Evolutionary conservation across 208 protist species (phyloP).

Genomic region (Kentomonas sorsogonicus): DNA sequence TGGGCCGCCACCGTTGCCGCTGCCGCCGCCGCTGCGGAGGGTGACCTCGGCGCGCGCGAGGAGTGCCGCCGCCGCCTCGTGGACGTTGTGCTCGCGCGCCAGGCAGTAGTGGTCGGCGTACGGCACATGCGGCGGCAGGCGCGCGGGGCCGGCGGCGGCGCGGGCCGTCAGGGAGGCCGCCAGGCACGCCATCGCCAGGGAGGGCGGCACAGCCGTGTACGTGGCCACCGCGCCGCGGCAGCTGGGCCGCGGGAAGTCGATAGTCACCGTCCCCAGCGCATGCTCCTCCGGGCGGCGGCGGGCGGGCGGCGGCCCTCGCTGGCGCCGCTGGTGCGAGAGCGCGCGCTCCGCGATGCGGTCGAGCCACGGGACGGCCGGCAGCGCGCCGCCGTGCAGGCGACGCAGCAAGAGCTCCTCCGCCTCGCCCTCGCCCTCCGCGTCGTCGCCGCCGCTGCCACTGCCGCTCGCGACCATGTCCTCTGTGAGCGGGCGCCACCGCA

Average conservation of each 20-base stretch:
- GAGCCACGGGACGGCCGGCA: constrained; percentile 71
- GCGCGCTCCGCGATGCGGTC: constrained; percentile 51
- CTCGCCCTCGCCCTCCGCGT: constrained; percentile 11
- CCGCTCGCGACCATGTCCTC: not conserved
- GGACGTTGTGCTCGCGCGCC: constrained; percentile 54
- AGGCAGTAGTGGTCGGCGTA: constrained; percentile 40
- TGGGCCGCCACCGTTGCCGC: no score
- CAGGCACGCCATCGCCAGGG: not conserved
- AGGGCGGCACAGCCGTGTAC: no score
- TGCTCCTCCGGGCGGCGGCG: no score
- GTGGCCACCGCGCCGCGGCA: no score
- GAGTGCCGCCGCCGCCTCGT: constrained; percentile 53
- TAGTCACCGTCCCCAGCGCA: no score
- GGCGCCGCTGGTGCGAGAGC: constrained; percentile 5
- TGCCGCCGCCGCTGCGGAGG: constrained; percentile 21
- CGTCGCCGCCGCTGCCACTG: not conserved
- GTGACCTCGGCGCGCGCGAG: constrained; percentile 52
- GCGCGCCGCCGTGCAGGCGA: constrained; percentile 23
- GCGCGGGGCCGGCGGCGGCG: not conserved
- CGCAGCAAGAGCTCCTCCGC: constrained; percentile 1
- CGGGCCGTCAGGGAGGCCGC: not conserved
- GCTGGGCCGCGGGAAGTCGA: no score
- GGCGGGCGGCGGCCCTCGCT: constrained; percentile 3
- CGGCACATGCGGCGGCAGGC: constrained; percentile 15
- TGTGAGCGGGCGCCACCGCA: constrained; percentile 15